These are phyloP conservation scores for Scenedesmus sp. DNA, from an alignment of 163 green algal genomes.

Conservation along the genomic window DNA sequence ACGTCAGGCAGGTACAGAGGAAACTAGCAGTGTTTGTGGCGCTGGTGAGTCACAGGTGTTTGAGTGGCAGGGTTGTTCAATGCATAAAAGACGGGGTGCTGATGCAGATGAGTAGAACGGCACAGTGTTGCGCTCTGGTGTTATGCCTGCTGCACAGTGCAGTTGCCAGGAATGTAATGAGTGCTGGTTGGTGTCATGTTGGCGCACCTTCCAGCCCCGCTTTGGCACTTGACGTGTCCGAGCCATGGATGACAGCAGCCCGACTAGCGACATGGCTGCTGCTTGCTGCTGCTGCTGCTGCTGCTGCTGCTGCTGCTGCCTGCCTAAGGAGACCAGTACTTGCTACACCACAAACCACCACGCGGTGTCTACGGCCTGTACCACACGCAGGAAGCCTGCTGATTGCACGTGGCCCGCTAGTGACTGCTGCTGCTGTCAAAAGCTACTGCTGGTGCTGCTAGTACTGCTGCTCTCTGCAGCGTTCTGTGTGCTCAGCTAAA, in stretches of 20 bases:
- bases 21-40: background rate
- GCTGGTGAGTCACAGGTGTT: no score
- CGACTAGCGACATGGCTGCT: constrained; percentile 15
- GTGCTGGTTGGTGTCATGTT: no score
- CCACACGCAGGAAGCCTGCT: background rate
- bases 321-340: background rate
- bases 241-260: constrained; percentile 25
- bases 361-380: background rate
- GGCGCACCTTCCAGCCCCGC: constrained; percentile 58
- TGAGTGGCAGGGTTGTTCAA: no score
- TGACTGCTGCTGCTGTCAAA: background rate
- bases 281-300: constrained; percentile 5
- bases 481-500: no score
- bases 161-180: no score
- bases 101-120: no score
- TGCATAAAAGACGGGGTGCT: no score
- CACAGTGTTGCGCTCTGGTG: no score
- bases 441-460: background rate
- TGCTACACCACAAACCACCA: background rate
- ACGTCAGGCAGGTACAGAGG: background rate
- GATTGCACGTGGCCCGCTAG: background rate
- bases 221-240: constrained; percentile 63
- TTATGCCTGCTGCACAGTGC: no score
- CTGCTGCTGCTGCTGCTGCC: constrained; percentile 19
- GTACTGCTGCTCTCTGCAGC: background rate